A percentile compares a stretch with the other conserved stretches of the same genome.
phyloP scores from a whole-genome alignment of 2,329 filamentous ascomycete species.

The Pseudocercospora macadamiae region DNA sequence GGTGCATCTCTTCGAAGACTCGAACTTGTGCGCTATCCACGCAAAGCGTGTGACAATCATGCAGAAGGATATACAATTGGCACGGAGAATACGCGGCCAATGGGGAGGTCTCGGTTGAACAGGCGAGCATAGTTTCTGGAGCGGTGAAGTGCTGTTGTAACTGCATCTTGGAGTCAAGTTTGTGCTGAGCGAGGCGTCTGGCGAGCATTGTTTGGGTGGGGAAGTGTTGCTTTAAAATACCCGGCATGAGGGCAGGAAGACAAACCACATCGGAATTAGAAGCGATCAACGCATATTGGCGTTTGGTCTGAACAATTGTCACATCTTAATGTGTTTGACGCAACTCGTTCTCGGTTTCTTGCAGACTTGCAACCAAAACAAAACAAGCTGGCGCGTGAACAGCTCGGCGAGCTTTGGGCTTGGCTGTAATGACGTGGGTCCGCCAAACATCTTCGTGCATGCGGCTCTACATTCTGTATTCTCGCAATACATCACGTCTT shows the following conservation, averaged over 20 bases:
- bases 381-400: background rate
- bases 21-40: conserved; percentile 97
- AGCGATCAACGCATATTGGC: too few species aligned
- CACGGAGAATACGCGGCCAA: conserved; percentile 87
- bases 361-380: background rate
- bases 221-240: conserved; percentile 14
- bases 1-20: conserved; percentile 97
- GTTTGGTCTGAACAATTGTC: too few species aligned
- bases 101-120: conserved; percentile 43
- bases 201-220: conserved; percentile 19
- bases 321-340: too few species aligned
- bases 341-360: background rate
- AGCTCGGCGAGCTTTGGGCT: background rate
- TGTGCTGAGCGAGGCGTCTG: conserved; percentile 31
- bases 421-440: background rate
- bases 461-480: background rate
- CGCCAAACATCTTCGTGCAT: background rate
- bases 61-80: conserved; percentile 95
- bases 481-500: background rate
- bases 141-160: conserved; percentile 1
- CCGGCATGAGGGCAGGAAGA: background rate
- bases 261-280: too few species aligned
- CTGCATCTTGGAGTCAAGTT: conserved; percentile 11
- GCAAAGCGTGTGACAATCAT: conserved; percentile 99
- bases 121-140: background rate